phyloP scores from a whole-genome alignment of 768 basidiomycete genomes.

The Macrolepiota dolichaula region DNA sequence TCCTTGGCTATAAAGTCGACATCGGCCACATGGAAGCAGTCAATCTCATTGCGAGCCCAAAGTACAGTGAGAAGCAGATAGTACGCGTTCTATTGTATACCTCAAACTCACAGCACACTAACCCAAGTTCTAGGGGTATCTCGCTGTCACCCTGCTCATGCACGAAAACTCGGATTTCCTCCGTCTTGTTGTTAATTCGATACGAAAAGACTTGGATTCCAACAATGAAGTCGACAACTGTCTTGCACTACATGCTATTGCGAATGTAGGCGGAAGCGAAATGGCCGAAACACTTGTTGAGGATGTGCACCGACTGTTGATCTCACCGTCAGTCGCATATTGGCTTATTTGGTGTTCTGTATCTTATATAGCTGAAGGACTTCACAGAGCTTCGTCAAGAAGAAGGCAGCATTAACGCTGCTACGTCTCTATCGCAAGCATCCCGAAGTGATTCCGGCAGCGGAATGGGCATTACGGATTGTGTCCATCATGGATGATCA shows the following conservation, averaged over 20 bases:
- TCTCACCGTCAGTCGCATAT: slow-evolving; percentile 72
- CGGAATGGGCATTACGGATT: slow-evolving; percentile 94
- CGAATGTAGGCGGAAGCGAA: slow-evolving; percentile 95
- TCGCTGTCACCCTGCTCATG: slow-evolving; percentile 95
- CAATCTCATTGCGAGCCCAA: slow-evolving; percentile 91
- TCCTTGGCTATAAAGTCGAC: slow-evolving; percentile 98
- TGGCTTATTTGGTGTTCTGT: slow-evolving; percentile 5
- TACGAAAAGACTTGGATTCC: slow-evolving; percentile 94
- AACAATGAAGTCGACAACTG: slow-evolving; percentile 95
- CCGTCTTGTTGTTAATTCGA: slow-evolving; percentile 95
- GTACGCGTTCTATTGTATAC: slow-evolving; percentile 45
- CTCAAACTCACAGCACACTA: background rate
- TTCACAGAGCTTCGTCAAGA: slow-evolving; percentile 93
- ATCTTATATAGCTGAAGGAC: slow-evolving; percentile 50
- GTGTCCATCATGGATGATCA: slow-evolving; percentile 94
- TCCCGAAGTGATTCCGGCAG: slow-evolving; percentile 87
- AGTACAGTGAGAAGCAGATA: slow-evolving; percentile 99
- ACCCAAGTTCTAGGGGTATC: slow-evolving; percentile 73
- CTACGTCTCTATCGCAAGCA: slow-evolving; percentile 94
- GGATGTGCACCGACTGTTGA: slow-evolving; percentile 91
- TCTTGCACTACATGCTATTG: slow-evolving; percentile 94
- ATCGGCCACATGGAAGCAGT: slow-evolving; percentile 99
- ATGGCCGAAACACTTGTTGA: slow-evolving; percentile 96
- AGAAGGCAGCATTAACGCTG: slow-evolving; percentile 94
- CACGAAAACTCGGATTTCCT: slow-evolving; percentile 98